Conservation (phyloP, 2,329 filamentous ascomycete genomes). For the Neonectria hederae region DNA sequence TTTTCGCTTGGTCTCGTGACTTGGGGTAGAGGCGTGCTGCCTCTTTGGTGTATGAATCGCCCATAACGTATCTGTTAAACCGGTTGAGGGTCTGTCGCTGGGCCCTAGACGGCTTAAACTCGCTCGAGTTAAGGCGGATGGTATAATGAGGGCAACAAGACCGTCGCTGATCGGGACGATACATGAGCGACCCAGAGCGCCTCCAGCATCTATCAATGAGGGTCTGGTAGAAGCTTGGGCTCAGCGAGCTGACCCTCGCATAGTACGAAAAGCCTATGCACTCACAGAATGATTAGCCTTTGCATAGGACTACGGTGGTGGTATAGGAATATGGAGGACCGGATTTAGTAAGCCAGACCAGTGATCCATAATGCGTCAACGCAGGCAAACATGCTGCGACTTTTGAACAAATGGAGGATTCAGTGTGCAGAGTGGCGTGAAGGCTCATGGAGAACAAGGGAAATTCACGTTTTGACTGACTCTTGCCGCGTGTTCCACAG, state of each 20-base stretch:
- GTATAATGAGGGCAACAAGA: constrained; percentile 95
- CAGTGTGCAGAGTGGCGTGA: constrained; percentile 15
- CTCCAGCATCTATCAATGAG: constrained; percentile 82
- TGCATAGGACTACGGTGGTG: constrained; percentile 10
- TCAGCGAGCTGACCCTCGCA: constrained; percentile 68
- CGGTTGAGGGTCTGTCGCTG: constrained; percentile 80
- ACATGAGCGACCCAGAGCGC: constrained; percentile 75
- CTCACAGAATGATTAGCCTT: constrained; percentile 38
- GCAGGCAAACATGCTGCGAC: constrained; percentile 20
- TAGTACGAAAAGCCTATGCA: constrained; percentile 77
- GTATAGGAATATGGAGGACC: constrained; percentile 8
- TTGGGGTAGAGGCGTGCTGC: constrained; percentile 71
- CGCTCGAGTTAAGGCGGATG: constrained; percentile 73
- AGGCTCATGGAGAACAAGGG: constrained; percentile 15
- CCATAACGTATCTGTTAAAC: constrained; percentile 77
- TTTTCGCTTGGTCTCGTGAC: constrained; percentile 71
- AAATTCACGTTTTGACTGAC: constrained; percentile 60
- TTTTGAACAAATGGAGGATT: constrained; percentile 5
- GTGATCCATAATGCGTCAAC: constrained; percentile 11
- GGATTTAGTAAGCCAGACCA: background rate
- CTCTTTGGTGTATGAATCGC: constrained; percentile 72
- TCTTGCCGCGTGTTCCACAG: constrained; percentile 58
- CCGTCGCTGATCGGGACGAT: constrained; percentile 79
- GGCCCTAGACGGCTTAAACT: constrained; percentile 73
- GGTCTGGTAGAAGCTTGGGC: constrained; percentile 73